phyloP scores from a whole-genome alignment of 805 yeast genomes.

The Metschnikowia arizonensis region DNA sequence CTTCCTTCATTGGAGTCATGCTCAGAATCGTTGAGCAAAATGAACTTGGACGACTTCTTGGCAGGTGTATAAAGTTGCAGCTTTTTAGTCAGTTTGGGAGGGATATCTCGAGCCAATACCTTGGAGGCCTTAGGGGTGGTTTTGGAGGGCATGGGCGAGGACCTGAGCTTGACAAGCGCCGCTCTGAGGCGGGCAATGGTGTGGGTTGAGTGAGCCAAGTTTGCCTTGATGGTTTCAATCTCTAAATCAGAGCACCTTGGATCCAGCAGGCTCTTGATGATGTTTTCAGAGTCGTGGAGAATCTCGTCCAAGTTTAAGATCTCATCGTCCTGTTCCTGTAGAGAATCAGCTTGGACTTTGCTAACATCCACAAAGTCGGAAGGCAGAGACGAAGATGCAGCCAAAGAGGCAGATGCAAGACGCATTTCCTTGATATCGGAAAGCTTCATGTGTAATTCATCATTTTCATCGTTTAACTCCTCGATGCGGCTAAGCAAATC shows the following conservation, averaged over 20 bases:
- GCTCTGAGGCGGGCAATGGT: constrained; percentile 58
- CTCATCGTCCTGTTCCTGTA: constrained; percentile 32
- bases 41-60: constrained; percentile 32
- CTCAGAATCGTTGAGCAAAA: constrained; percentile 26
- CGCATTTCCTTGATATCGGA: constrained; percentile 13
- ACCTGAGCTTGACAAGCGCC: constrained; percentile 42
- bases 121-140: constrained; percentile 19
- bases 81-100: constrained; percentile 12
- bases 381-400: background rate
- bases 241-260: constrained; percentile 49
- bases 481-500: constrained; percentile 50
- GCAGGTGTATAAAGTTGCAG: constrained; percentile 27
- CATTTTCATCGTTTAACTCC: constrained; percentile 68
- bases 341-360: background rate
- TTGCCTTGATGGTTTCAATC: constrained; percentile 60
- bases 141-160: constrained; percentile 21
- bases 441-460: constrained; percentile 44
- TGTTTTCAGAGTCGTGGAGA: constrained; percentile 23
- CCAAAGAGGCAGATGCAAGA: background rate
- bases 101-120: constrained; percentile 11
- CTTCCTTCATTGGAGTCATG: constrained; percentile 15
- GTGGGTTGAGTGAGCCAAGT: constrained; percentile 60
- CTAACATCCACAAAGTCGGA: constrained; percentile 4
- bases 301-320: constrained; percentile 31
- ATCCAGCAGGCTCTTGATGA: constrained; percentile 23